Evolutionary conservation across 2,329 filamentous ascomycete genomes (phyloP).

Genomic region (Lanzia echinophila): DNA sequence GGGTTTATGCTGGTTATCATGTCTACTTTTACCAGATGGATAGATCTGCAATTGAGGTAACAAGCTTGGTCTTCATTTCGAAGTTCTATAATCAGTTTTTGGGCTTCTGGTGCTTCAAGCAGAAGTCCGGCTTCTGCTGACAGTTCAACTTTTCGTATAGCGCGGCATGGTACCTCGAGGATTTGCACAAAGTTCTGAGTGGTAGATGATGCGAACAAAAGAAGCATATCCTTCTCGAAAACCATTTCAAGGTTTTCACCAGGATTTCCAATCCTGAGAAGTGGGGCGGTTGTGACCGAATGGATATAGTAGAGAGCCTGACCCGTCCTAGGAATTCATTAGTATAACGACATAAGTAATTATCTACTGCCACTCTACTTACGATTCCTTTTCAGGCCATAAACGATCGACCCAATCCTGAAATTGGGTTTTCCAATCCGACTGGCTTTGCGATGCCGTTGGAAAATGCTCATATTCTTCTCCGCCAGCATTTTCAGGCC

Average conservation of each 20-base stretch:
- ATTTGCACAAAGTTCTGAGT: conserved; percentile 9
- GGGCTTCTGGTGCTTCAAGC: no score
- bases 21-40: not conserved
- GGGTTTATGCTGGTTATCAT: not conserved
- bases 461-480: conserved; percentile 20
- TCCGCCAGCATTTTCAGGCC: conserved; percentile 14
- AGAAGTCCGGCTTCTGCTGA: not conserved
- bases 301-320: conserved; percentile 9
- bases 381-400: not conserved
- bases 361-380: not conserved
- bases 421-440: conserved; percentile 21
- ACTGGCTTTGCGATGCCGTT: conserved; percentile 7
- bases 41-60: not conserved
- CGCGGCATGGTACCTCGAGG: conserved; percentile 6
- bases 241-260: conserved; percentile 2
- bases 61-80: not conserved
- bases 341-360: not conserved
- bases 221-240: conserved; percentile 4
- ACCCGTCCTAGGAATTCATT: not conserved
- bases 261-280: not conserved
- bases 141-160: not conserved
- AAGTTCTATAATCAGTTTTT: not conserved
- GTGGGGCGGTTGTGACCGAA: conserved; percentile 1
- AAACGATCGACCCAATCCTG: conserved; percentile 20
- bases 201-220: conserved; percentile 4